These are phyloP conservation scores for Candida alai DNA, from an alignment of 805 yeast genomes.

Conservation along the genomic window DNA sequence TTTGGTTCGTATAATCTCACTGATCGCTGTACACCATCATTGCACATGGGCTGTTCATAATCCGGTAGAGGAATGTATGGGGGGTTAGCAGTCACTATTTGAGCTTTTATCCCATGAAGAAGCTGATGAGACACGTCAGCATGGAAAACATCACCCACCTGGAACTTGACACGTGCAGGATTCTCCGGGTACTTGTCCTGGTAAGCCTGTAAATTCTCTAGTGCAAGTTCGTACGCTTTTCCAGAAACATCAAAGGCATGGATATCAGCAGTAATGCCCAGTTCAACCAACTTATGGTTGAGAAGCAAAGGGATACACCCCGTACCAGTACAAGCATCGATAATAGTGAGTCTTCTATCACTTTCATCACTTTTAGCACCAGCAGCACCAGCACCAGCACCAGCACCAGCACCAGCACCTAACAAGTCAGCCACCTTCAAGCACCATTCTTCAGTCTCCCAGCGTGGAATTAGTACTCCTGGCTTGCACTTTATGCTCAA, in stretches of 20 bases:
- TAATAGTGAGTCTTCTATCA: too few species aligned
- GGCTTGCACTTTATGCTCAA: slow-evolving; percentile 55
- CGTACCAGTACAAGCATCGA: slow-evolving; percentile 83
- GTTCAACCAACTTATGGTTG: slow-evolving; percentile 16
- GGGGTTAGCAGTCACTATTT: slow-evolving; percentile 79
- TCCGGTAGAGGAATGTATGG: slow-evolving; percentile 69
- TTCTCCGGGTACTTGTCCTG: not conserved
- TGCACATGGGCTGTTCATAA: slow-evolving; percentile 27
- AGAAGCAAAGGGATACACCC: slow-evolving; percentile 77
- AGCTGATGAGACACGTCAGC: slow-evolving; percentile 4
- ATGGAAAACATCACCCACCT: slow-evolving; percentile 15
- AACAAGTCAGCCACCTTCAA: too few species aligned
- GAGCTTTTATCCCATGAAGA: slow-evolving; percentile 17
- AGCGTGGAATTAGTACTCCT: slow-evolving; percentile 81
- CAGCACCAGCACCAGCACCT: too few species aligned
- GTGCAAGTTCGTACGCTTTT: slow-evolving; percentile 49
- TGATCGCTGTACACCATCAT: slow-evolving; percentile 52
- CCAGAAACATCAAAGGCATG: slow-evolving; percentile 56
- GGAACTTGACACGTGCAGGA: slow-evolving; percentile 8
- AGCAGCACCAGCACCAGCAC: too few species aligned
- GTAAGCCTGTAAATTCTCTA: slow-evolving; percentile 32
- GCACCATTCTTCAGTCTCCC: slow-evolving; percentile 99
- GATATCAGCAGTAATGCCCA: slow-evolving; percentile 16
- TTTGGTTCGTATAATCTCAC: slow-evolving; percentile 73
- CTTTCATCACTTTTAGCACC: too few species aligned